phyloP scores from a whole-genome alignment of 1,284 basidiomycete species.

The Kwoniella shivajii region DNA sequence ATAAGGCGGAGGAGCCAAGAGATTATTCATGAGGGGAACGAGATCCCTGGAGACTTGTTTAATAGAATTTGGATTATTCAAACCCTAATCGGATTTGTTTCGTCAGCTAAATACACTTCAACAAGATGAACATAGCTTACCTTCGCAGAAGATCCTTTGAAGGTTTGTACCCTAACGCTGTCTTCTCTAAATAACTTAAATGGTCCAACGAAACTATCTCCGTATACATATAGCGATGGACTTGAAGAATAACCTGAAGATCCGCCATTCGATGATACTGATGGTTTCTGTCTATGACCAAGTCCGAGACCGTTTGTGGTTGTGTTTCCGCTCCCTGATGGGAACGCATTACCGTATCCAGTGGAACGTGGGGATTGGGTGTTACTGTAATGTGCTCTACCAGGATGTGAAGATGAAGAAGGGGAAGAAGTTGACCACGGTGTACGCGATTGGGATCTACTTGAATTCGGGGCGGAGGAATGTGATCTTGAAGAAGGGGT shows the following conservation, averaged over 20 bases:
- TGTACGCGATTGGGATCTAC: constrained; percentile 10
- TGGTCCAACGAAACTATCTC: constrained; percentile 50
- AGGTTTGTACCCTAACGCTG: constrained; percentile 35
- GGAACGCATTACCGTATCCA: background rate
- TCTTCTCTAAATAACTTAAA: constrained; percentile 42
- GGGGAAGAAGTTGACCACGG: constrained; percentile 15
- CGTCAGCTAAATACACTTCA: background rate
- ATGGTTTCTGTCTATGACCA: background rate
- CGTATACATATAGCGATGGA: constrained; percentile 41
- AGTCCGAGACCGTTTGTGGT: background rate
- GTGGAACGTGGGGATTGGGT: background rate
- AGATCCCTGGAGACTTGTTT: constrained; percentile 46
- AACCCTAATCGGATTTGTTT: constrained; percentile 27
- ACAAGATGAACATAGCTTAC: constrained; percentile 15
- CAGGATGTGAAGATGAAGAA: background rate
- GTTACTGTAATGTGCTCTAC: background rate
- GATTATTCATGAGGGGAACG: constrained; percentile 36
- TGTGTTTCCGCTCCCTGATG: background rate
- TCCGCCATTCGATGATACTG: constrained; percentile 1
- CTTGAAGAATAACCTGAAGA: constrained; percentile 11
- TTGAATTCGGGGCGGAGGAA: constrained; percentile 3
- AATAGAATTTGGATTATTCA: constrained; percentile 51
- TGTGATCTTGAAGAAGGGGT: constrained; percentile 3
- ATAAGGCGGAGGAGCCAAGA: constrained; percentile 44
- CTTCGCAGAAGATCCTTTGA: constrained; percentile 52